Evolutionary conservation across 2,329 filamentous ascomycete species (phyloP).

Genomic region (Scytalidium lignicola): DNA sequence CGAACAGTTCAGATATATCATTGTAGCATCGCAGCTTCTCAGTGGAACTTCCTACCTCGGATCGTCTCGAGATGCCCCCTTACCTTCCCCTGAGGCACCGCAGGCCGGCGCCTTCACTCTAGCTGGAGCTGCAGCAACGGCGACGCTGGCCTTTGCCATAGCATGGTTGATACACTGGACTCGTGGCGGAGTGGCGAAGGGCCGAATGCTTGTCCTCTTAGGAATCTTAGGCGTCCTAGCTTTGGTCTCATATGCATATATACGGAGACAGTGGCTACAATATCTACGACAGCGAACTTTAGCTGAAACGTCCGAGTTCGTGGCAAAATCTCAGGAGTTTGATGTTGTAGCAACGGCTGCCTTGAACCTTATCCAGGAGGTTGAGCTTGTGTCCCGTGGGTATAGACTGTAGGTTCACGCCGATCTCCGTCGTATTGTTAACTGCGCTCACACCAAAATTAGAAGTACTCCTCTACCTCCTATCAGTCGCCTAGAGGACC

Average conservation of each 20-base stretch:
- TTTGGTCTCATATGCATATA: constrained; percentile 61
- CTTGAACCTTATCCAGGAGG: constrained; percentile 81
- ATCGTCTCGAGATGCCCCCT: constrained; percentile 15
- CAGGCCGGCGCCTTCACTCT: constrained; percentile 46
- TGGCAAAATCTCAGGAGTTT: constrained; percentile 72
- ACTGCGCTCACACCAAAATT: constrained; percentile 13
- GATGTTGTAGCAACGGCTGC: constrained; percentile 73
- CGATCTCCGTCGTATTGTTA: neutral
- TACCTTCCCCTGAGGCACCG: constrained; percentile 13
- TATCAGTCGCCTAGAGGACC: constrained; percentile 86
- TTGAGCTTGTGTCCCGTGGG: constrained; percentile 89
- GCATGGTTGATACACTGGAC: constrained; percentile 68
- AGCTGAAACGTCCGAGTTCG: constrained; percentile 61
- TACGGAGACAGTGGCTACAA: constrained; percentile 76
- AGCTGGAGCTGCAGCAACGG: constrained; percentile 62
- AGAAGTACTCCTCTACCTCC: constrained; percentile 87
- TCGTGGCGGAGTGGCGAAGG: constrained; percentile 51
- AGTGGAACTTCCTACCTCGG: constrained; percentile 58
- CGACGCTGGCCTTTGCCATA: constrained; percentile 50
- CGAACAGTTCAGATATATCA: constrained; percentile 88
- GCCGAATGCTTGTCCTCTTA: constrained; percentile 43
- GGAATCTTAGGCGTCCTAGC: constrained; percentile 46
- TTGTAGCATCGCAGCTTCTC: constrained; percentile 85
- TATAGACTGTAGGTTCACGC: constrained; percentile 65
- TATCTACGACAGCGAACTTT: constrained; percentile 72